Percentiles rank a stretch among this genome's conserved stretches.
These are phyloP conservation scores for Yamagishiella unicocca DNA, from an alignment of 139 green algal genomes.

Conservation along the genomic window DNA sequence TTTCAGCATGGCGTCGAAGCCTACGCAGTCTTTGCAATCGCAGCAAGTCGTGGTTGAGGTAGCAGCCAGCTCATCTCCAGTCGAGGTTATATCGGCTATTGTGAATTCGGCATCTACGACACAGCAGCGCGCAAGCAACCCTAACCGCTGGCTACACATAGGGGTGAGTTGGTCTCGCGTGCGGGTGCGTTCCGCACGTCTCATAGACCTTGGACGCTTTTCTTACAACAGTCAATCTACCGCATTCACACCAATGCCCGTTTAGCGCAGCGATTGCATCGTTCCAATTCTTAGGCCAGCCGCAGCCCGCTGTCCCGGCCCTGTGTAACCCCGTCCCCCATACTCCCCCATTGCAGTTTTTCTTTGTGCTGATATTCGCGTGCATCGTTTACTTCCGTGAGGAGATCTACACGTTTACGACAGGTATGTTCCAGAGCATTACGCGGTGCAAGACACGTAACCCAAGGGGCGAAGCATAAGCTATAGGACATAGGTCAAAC, in stretches of 20 bases:
- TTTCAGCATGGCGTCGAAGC: constrained; percentile 1
- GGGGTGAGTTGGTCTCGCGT: constrained; percentile 25
- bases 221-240: too few relatives aligned
- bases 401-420: constrained; percentile 48
- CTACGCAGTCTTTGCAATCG: not conserved
- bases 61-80: constrained; percentile 4
- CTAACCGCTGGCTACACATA: constrained; percentile 32
- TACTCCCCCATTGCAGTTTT: constrained; percentile 15
- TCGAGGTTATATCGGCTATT: constrained; percentile 39
- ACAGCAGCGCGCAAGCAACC: not conserved
- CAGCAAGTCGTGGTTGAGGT: constrained; percentile 34
- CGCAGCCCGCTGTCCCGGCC: too few relatives aligned
- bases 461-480: too few relatives aligned
- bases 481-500: too few relatives aligned
- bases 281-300: too few relatives aligned
- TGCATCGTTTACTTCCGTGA: constrained; percentile 38
- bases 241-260: too few relatives aligned
- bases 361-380: constrained; percentile 29
- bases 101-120: not conserved
- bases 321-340: too few relatives aligned
- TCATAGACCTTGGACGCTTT: too few relatives aligned
- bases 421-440: not conserved
- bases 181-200: too few relatives aligned
- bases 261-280: too few relatives aligned
- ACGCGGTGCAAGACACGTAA: too few relatives aligned